Evolutionary conservation across 2,329 filamentous ascomycete genomes (phyloP), one percentile per base, ranked within the genome.

Genomic region (Aspergillus oerlinghausenensis): DNA sequence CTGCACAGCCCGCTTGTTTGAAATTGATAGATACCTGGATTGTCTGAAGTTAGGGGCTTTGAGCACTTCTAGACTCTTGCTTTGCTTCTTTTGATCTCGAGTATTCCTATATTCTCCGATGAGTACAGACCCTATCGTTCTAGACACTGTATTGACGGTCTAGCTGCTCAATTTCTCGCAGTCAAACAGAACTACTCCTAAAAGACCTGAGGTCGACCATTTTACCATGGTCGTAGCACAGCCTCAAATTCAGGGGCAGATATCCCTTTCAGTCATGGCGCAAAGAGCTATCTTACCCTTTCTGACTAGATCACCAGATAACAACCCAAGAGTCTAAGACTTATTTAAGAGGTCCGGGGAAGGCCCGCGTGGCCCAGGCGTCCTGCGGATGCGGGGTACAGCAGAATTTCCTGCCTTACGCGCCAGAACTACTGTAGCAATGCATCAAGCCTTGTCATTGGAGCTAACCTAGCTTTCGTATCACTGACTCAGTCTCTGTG

Each of bases 371-470:
- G 62, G 60, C 50, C 62, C 62, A 60, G 58, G 56, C 54, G 57
- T 55, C 43, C 28, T 52, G 21, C 62, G 62, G 63, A 65, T 65
- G 63, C 62, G 63, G 63, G 63, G 63, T 61, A 65, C 54, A 64
- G 51, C 43, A 19, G n/a, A 9, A 11, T 10, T 17, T 38, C 32
- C 32, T 43, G 40, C 40, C 40, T 21, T 43, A 43, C n/a, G 2
- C 8, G 40, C 21, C 19, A 21, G 17, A n/a, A 21, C 19, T 7
- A 8, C 17, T 42, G 38, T 19, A 42, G 28, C 28, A 29, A 6
- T 43, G 17, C n/a, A 21, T n/a, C 19, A 19, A 21, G 10, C 40
- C 9, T 23, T 21, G 40, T 19, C 19, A 43, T 43, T 43, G 40
- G n/a, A 43, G 40, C 40, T 19, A 1, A 29, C 28, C 10, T 29